phyloP scores from a whole-genome alignment of 2,329 filamentous ascomycete genomes.

The Colletotrichum siamense region DNA sequence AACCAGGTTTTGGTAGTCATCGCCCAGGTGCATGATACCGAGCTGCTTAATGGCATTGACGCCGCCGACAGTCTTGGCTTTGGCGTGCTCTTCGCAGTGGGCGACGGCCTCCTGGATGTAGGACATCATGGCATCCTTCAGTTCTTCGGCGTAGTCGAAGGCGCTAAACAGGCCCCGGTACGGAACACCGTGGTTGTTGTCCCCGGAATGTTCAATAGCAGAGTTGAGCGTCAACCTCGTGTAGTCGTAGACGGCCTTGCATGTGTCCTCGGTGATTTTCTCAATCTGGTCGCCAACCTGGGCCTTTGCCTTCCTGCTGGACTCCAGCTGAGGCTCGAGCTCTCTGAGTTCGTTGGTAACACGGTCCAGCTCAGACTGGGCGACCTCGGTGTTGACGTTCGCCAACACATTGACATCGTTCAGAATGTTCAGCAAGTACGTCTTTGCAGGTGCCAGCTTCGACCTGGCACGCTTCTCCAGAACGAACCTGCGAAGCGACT shows the following conservation, averaged over 20 bases:
- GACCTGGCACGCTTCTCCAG: slow-evolving; percentile 94
- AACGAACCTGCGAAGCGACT: slow-evolving; percentile 89
- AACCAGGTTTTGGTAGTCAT: slow-evolving; percentile 83
- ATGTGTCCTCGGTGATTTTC: slow-evolving; percentile 81
- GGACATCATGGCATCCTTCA: slow-evolving; percentile 90
- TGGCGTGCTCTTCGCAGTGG: slow-evolving; percentile 85
- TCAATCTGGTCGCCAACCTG: slow-evolving; percentile 86
- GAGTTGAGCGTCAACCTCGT: slow-evolving; percentile 76
- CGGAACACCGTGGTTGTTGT: slow-evolving; percentile 78
- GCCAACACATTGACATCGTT: slow-evolving; percentile 86
- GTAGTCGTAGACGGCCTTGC: slow-evolving; percentile 83
- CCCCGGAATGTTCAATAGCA: slow-evolving; percentile 80
- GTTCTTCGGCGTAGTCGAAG: slow-evolving; percentile 91
- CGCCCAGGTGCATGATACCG: slow-evolving; percentile 85
- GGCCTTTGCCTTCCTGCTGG: slow-evolving; percentile 78
- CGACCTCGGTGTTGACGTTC: slow-evolving; percentile 85
- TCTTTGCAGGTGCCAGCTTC: slow-evolving; percentile 93
- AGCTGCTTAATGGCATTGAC: slow-evolving; percentile 89
- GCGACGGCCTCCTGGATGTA: slow-evolving; percentile 82
- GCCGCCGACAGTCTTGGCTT: slow-evolving; percentile 76
- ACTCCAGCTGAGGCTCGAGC: slow-evolving; percentile 84
- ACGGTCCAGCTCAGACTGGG: slow-evolving; percentile 82
- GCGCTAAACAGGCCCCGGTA: slow-evolving; percentile 87
- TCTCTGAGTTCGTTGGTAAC: slow-evolving; percentile 81
- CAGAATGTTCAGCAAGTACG: slow-evolving; percentile 92